Percentiles rank a stretch among this genome's conserved stretches.
phyloP scores from a whole-genome alignment of 192 early-diverging fungal genomes.

The Podila minutissima region DNA sequence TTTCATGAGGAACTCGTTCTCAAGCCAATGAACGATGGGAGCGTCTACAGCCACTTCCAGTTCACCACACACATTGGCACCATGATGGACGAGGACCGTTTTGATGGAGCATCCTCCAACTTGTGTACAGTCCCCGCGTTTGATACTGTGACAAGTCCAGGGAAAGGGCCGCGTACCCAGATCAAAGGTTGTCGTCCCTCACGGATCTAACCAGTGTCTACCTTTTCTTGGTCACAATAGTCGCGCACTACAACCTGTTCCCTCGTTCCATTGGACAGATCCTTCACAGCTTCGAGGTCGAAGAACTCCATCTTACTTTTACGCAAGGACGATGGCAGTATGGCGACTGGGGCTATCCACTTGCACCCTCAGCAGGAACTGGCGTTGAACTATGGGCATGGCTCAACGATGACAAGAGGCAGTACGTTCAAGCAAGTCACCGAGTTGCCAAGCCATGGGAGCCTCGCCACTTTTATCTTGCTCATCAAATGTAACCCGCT shows the following conservation, averaged over 20 bases:
- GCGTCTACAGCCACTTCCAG: constrained; percentile 83
- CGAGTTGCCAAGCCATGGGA: not conserved
- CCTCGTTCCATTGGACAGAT: constrained; percentile 89
- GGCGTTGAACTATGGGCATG: constrained; percentile 83
- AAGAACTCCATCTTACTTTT: constrained; percentile 87
- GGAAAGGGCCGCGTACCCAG: not conserved
- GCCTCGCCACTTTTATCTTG: not conserved
- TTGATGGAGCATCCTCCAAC: constrained; percentile 42
- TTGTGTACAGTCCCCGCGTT: constrained; percentile 16
- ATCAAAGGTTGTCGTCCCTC: not conserved
- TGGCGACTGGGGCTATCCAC: constrained; percentile 77
- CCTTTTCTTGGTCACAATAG: constrained; percentile 20
- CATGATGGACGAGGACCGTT: constrained; percentile 29
- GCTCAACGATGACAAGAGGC: constrained; percentile 59
- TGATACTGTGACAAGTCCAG: not conserved
- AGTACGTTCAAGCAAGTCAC: constrained; percentile 16
- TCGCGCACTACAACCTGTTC: constrained; percentile 82
- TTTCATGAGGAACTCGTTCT: constrained; percentile 77
- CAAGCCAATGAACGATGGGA: constrained; percentile 79
- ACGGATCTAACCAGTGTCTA: not conserved
- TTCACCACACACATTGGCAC: constrained; percentile 66
- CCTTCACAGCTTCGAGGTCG: constrained; percentile 75
- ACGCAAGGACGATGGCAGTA: constrained; percentile 92
- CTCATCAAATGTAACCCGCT: not conserved
- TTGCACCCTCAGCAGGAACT: constrained; percentile 67